Evolutionary conservation across 441 rosid species (phyloP).

Genomic region (Macaranga tanarius): DNA sequence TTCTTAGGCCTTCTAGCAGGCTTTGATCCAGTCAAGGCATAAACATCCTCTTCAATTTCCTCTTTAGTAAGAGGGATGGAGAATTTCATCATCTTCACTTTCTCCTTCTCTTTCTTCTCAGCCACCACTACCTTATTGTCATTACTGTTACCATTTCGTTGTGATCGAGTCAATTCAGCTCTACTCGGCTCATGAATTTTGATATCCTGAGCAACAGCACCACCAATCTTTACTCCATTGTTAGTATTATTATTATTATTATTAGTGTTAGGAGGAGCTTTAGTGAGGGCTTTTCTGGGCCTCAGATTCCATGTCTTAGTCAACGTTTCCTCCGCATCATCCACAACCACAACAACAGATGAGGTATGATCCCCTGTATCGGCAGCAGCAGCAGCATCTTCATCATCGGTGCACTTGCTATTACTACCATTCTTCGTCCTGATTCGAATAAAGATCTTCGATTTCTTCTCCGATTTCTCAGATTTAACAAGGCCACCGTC

Average conservation of each 20-base stretch:
- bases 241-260: conserved; percentile 1
- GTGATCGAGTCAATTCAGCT: conserved; percentile 31
- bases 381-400: conserved; percentile 16
- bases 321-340: conserved; percentile 41
- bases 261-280: conserved; percentile 15
- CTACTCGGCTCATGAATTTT: conserved; percentile 29
- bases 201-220: conserved; percentile 29
- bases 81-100: conserved; percentile 28
- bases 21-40: conserved; percentile 33
- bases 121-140: conserved; percentile 17
- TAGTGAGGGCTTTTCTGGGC: conserved; percentile 38
- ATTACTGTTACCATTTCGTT: conserved; percentile 30
- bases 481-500: conserved; percentile 1
- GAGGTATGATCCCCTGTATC: conserved; percentile 41
- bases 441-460: conserved; percentile 52
- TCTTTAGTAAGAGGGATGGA: conserved; percentile 36
- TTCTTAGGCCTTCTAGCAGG: conserved; percentile 37
- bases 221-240: conserved; percentile 28
- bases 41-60: conserved; percentile 39
- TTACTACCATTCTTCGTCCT: conserved; percentile 31
- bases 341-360: conserved; percentile 19
- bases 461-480: conserved; percentile 32
- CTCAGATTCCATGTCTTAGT: conserved; percentile 66
- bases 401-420: conserved; percentile 20
- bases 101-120: conserved; percentile 25